phyloP scores from a whole-genome alignment of 148 eudicot genomes.

The Vaccinium corymbosum region DNA sequence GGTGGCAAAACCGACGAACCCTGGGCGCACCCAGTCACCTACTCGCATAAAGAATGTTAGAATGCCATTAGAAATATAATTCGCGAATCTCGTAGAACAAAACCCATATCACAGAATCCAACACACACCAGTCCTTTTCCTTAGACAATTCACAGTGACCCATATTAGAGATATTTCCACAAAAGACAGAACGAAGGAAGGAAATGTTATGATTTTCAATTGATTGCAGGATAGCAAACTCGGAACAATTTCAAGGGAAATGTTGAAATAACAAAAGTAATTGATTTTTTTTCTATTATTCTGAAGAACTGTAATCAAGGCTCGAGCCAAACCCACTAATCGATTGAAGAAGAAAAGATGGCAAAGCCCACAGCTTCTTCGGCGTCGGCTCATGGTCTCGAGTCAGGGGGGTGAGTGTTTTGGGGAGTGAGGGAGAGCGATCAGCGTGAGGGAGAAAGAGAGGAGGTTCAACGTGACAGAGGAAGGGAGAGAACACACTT shows the following conservation, averaged over 20 bases:
- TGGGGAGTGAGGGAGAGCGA: no score
- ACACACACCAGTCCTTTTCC: background rate
- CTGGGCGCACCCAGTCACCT: slow-evolving; percentile 31
- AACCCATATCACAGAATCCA: slow-evolving; percentile 6
- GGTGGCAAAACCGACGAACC: slow-evolving; percentile 67
- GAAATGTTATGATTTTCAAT: background rate
- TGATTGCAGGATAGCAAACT: background rate
- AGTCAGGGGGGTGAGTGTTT: no score
- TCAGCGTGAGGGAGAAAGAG: no score
- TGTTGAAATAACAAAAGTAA: background rate
- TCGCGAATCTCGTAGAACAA: slow-evolving; percentile 12
- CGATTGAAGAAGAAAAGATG: no score
- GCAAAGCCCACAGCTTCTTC: no score
- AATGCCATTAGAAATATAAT: background rate
- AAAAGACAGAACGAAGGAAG: background rate
- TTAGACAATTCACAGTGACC: background rate
- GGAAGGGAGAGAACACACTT: no score
- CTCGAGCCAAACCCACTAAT: no score
- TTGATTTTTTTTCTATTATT: background rate
- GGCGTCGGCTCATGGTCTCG: no score
- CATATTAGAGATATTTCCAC: background rate
- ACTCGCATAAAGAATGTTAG: slow-evolving; percentile 3
- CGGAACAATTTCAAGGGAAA: no score
- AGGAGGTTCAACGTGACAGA: no score
- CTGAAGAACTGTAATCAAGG: background rate